phyloP scores from a whole-genome alignment of 176 grass and related monocot species.

The Carex scoparia region DNA sequence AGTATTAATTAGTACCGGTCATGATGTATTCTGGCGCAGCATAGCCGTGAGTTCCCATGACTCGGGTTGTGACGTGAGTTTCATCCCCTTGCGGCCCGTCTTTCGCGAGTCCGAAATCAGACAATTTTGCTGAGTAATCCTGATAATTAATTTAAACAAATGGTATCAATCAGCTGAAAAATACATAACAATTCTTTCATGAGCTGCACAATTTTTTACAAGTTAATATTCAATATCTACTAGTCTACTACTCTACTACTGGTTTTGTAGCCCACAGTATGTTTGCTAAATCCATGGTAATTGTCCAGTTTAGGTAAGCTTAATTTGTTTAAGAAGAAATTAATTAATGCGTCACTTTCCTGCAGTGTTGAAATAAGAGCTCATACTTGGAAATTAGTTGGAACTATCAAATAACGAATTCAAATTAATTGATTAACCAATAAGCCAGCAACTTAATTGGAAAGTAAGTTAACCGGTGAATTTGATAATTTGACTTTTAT shows the following conservation, averaged over 20 bases:
- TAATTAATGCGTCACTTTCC: not conserved
- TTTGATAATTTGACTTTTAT: conserved; percentile 12
- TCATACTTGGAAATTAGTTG: not conserved
- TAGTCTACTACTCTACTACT: not conserved
- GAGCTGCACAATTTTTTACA: not conserved
- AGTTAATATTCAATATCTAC: not conserved
- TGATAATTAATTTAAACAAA: conserved; percentile 25
- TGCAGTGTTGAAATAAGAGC: not conserved
- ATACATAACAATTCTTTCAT: not conserved
- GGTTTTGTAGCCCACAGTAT: not conserved
- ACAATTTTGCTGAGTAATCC: conserved; percentile 78
- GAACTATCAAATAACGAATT: conserved; percentile 5
- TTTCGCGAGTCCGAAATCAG: conserved; percentile 89
- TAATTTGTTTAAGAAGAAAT: not conserved
- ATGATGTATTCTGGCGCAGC: conserved; percentile 84
- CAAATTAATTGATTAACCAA: not conserved
- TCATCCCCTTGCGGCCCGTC: conserved; percentile 73
- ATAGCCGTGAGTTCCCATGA: conserved; percentile 87
- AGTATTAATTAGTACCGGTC: conserved; percentile 26
- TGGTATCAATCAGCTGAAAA: conserved; percentile 24
- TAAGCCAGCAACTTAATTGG: not conserved
- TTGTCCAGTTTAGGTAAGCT: not conserved
- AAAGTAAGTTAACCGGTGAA: not conserved
- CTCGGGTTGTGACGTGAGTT: conserved; percentile 80
- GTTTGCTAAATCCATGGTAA: not conserved